Evolutionary conservation across 176 grass and related monocot genomes (phyloP), one percentile per base, ranked within the genome.

Genomic region (Calamus simplicifolius): DNA sequence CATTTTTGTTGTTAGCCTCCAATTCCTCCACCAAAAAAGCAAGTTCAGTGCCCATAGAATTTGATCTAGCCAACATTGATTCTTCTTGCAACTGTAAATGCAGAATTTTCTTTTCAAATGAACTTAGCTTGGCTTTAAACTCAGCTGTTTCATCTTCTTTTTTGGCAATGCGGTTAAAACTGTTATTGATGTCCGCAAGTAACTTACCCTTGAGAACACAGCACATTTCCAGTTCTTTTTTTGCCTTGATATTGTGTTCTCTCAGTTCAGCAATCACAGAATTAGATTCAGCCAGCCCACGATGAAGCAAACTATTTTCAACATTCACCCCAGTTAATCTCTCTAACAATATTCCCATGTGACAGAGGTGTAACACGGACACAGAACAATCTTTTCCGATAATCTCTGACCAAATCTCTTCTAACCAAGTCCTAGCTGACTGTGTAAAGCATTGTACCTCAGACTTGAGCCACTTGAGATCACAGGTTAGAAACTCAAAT

Each of bases 371-470:
- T 48, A 97, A 77, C 13, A 91, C 84, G 49, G 92, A 97, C 71
- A 97, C 54, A 60, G 87, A 75, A 85, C 87, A 97, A 76, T 97
- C 92, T 80, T 91, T 97, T 75, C 75, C 74, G 56, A 97, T 91
- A 31, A 97, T 97, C 62, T 88, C 92, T 63, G 77, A 66, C 92
- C 92, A 97, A 58, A 69, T 97, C 35, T 87, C 84, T 61, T 85
- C 87, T 61, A 97, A 78, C 78, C 73, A 90, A 27, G 68, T 81
- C 67, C 83, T 90, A 26, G 52, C 70, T 53, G 73, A 75, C 48
- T 72, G 79, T 18, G 68, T 27, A 57, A 72, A 81, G 28, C 79
- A 38, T 16, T 80, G 76, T 73, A 97, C 48, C 35, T 77, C 68
- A 68, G 69, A 62, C 59, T 88, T 97, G 56, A 91, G 69, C 75